Evolutionary conservation across 768 basidiomycete genomes (phyloP).

Genomic region (Asterophora lycoperdoides): DNA sequence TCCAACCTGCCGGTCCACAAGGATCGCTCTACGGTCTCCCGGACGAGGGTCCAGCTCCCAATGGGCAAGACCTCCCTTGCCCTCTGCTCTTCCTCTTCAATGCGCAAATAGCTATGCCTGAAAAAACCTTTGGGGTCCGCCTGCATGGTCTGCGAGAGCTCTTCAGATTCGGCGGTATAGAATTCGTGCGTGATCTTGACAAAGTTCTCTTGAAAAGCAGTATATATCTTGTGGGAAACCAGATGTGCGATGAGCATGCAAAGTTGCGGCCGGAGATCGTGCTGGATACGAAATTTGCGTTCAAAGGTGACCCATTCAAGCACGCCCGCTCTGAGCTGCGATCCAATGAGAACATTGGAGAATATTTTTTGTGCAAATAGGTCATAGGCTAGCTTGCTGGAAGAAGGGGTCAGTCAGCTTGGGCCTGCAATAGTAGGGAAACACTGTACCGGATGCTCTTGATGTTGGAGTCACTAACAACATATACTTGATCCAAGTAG

Average conservation of each 20-base stretch:
- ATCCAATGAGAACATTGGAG: conserved; percentile 38
- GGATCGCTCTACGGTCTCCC: conserved; percentile 50
- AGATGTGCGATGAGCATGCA: conserved; percentile 54
- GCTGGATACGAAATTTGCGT: conserved; percentile 37
- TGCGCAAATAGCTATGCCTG: conserved; percentile 38
- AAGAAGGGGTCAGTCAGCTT: conserved; percentile 1
- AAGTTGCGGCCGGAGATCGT: conserved; percentile 39
- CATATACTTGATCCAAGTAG: conserved; percentile 67
- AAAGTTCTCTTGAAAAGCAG: conserved; percentile 54
- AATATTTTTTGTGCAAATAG: conserved; percentile 52
- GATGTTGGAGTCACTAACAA: conserved; percentile 36
- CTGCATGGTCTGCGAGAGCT: conserved; percentile 32
- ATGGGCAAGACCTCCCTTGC: conserved; percentile 46
- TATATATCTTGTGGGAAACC: conserved; percentile 52
- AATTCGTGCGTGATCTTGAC: conserved; percentile 46
- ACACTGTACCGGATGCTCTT: conserved; percentile 42
- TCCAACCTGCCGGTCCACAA: conserved; percentile 41
- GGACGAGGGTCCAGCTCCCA: conserved; percentile 44
- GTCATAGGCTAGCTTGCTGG: conserved; percentile 53
- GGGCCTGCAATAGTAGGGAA: background rate
- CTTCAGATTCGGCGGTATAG: conserved; percentile 49
- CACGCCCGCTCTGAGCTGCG: conserved; percentile 42
- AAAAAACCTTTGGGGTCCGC: conserved; percentile 52
- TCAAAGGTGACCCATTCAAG: conserved; percentile 52
- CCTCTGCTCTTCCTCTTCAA: conserved; percentile 56